A percentile compares a stretch with the other conserved stretches of the same genome.
These are phyloP conservation scores for Violaceomyces palustris DNA, from an alignment of 1,284 basidiomycete genomes.

Conservation along the genomic window DNA sequence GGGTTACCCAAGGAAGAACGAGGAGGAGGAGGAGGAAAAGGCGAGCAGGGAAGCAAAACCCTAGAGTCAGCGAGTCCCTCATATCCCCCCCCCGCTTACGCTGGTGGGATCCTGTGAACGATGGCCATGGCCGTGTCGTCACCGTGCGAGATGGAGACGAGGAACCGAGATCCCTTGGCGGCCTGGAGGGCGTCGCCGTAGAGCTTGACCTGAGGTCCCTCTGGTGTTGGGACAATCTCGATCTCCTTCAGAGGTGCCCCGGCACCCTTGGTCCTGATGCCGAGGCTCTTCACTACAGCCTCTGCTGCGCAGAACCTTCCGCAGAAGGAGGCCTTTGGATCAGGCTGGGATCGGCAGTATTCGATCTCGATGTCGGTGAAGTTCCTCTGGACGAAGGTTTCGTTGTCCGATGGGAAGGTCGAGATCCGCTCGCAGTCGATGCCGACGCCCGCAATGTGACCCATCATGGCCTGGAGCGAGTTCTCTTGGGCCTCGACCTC, in stretches of 20 bases:
- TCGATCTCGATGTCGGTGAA: slow-evolving; percentile 82
- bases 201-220: slow-evolving; percentile 70
- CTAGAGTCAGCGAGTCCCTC: too few species aligned
- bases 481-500: slow-evolving; percentile 34
- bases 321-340: slow-evolving; percentile 82
- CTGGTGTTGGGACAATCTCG: slow-evolving; percentile 71
- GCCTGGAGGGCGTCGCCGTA: slow-evolving; percentile 50
- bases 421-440: slow-evolving; percentile 75
- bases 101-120: slow-evolving; percentile 36
- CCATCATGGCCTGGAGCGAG: slow-evolving; percentile 34
- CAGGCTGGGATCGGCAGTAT: slow-evolving; percentile 84
- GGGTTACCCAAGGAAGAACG: too few species aligned
- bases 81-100: too few species aligned
- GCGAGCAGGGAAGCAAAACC: too few species aligned
- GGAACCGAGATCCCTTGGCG: slow-evolving; percentile 67
- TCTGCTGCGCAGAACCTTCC: slow-evolving; percentile 97
- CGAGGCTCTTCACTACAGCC: slow-evolving; percentile 96
- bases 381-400: slow-evolving; percentile 83
- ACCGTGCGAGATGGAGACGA: slow-evolving; percentile 79
- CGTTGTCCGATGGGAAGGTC: slow-evolving; percentile 80
- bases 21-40: too few species aligned
- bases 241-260: slow-evolving; percentile 92
- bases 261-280: slow-evolving; percentile 82
- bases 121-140: slow-evolving; percentile 48
- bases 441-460: slow-evolving; percentile 68